Percentiles rank a stretch among this genome's conserved stretches.
Evolutionary conservation across 129 eudicot genomes (phyloP).

Genomic region (Mikania micrantha): DNA sequence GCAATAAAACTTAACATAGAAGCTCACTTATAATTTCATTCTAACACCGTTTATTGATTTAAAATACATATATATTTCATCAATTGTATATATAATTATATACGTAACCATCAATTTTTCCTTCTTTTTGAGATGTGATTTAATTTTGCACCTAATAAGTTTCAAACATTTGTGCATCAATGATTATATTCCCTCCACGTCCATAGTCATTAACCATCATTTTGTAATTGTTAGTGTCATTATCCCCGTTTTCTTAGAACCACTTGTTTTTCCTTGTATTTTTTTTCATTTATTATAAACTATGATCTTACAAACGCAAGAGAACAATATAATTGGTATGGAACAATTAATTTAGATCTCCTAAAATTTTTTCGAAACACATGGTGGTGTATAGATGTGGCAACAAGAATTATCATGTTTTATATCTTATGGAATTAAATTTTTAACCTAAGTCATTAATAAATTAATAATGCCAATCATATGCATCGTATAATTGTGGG

Average conservation of each 20-base stretch:
- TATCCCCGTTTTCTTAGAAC: background rate
- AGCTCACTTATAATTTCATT: background rate
- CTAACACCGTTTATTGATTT: background rate
- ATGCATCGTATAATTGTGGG: constrained; percentile 29
- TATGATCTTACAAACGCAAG: background rate
- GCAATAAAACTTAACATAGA: background rate
- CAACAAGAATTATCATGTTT: background rate
- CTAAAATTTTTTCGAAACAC: background rate
- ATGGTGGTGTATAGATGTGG: background rate
- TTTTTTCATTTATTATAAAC: background rate
- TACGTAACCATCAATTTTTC: background rate
- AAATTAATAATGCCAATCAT: constrained; percentile 13
- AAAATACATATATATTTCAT: background rate
- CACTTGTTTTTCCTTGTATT: background rate
- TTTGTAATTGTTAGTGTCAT: background rate
- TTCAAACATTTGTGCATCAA: no score
- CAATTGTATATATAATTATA: background rate
- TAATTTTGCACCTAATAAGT: background rate
- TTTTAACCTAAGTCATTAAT: background rate
- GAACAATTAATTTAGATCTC: background rate
- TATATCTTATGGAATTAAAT: background rate
- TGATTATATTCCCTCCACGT: background rate
- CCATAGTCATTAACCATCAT: background rate
- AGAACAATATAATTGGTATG: background rate
- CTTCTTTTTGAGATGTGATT: background rate